A percentile compares a stretch with the other conserved stretches of the same genome.
Conservation (phyloP, 129 eudicot species). For the Escallonia herrerae region DNA sequence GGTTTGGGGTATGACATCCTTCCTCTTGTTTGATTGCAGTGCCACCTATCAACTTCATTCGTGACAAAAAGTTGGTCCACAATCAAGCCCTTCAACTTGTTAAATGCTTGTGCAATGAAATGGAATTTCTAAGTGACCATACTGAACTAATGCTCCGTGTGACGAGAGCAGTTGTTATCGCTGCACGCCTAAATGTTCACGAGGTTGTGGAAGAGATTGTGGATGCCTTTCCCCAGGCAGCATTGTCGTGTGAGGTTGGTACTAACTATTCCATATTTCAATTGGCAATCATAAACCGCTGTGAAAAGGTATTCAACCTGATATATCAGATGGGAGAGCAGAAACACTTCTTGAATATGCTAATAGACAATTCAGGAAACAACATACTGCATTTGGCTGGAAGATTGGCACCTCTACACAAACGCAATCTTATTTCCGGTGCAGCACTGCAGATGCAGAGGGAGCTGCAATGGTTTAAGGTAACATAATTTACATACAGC, state of each 20-base stretch:
- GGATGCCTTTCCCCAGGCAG: slow-evolving; percentile 8
- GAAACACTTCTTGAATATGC: background rate
- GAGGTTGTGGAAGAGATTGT: slow-evolving; percentile 20
- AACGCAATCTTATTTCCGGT: slow-evolving; percentile 15
- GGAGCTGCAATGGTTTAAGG: slow-evolving; percentile 18
- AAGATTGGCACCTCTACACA: slow-evolving; percentile 10
- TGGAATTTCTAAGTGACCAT: background rate
- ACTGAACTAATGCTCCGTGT: background rate
- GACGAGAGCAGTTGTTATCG: background rate
- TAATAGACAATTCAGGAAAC: background rate
- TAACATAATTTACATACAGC: background rate
- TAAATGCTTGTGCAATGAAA: slow-evolving; percentile 4
- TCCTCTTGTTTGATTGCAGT: background rate
- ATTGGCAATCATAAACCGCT: slow-evolving; percentile 18
- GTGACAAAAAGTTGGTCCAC: slow-evolving; percentile 8
- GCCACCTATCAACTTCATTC: background rate
- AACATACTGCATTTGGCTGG: slow-evolving; percentile 18
- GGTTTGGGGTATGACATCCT: no score
- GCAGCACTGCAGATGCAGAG: slow-evolving; percentile 15
- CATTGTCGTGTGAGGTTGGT: background rate
- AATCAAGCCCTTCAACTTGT: slow-evolving; percentile 18
- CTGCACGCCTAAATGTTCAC: slow-evolving; percentile 5
- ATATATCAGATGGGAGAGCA: slow-evolving; percentile 1
- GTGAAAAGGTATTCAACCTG: slow-evolving; percentile 19
- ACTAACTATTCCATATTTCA: background rate